phyloP scores from a whole-genome alignment of 805 yeast genomes.

The Komagataella mondaviorum region DNA sequence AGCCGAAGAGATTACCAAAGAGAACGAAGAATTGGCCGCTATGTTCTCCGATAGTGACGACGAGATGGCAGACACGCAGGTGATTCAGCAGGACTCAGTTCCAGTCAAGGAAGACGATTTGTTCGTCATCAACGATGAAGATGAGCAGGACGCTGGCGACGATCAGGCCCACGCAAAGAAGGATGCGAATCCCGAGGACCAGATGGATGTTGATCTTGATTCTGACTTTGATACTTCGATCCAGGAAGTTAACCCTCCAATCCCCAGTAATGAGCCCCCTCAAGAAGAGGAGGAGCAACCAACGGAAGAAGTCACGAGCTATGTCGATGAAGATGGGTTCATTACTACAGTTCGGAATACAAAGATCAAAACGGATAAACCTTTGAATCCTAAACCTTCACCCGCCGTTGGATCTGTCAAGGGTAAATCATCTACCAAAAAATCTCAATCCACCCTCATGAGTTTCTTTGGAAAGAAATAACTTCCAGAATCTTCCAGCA shows the following conservation, averaged over 20 bases:
- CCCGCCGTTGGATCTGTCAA: not conserved
- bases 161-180: not conserved
- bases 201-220: not conserved
- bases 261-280: not conserved
- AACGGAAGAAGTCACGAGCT: constrained; percentile 8
- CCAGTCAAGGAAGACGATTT: not conserved
- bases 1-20: constrained; percentile 1
- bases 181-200: not conserved
- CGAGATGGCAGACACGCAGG: not conserved
- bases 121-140: not conserved
- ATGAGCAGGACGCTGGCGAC: not conserved
- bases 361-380: constrained; percentile 5
- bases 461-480: constrained; percentile 31
- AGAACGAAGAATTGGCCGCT: constrained; percentile 1
- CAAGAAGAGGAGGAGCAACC: constrained; percentile 5
- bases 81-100: constrained; percentile 3
- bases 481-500: not conserved
- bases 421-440: constrained; percentile 5
- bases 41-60: constrained; percentile 2
- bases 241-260: constrained; percentile 3
- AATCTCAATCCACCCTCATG: constrained; percentile 29
- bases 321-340: constrained; percentile 39
- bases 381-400: constrained; percentile 5
- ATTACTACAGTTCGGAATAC: constrained; percentile 17
- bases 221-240: not conserved